phyloP scores from a whole-genome alignment of 2,329 filamentous ascomycete genomes.

The Epichloe uncinata region DNA sequence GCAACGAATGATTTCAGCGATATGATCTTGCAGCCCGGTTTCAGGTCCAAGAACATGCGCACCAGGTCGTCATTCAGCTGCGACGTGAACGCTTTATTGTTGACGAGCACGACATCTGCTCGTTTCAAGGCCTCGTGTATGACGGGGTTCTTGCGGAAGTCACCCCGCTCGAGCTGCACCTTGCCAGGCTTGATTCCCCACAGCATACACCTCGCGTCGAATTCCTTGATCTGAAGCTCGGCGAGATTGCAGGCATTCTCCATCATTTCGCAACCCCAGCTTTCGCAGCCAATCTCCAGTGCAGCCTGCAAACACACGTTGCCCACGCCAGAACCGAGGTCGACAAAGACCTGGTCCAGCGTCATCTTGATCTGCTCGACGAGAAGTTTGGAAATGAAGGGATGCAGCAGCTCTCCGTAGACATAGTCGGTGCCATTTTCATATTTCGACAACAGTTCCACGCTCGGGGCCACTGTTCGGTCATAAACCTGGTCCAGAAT shows the following conservation, averaged over 20 bases:
- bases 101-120: conserved; percentile 92
- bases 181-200: conserved; percentile 77
- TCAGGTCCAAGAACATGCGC: conserved; percentile 85
- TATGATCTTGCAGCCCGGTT: conserved; percentile 78
- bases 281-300: conserved; percentile 83
- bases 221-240: conserved; percentile 67
- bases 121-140: conserved; percentile 64
- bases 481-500: conserved; percentile 83
- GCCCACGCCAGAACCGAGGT: conserved; percentile 88
- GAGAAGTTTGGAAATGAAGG: conserved; percentile 74
- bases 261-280: conserved; percentile 96
- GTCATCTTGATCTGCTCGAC: conserved; percentile 61
- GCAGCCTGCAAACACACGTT: conserved; percentile 93
- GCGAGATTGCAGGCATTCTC: conserved; percentile 75
- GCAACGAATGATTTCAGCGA: conserved; percentile 87
- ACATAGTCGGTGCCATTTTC: conserved; percentile 85
- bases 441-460: conserved; percentile 73
- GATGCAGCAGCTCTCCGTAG: conserved; percentile 82
- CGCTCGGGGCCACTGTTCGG: conserved; percentile 79
- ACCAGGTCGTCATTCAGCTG: conserved; percentile 74
- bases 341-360: conserved; percentile 78
- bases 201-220: conserved; percentile 68
- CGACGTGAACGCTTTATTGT: conserved; percentile 93
- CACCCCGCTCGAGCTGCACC: conserved; percentile 68
- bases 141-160: conserved; percentile 62